These are phyloP conservation scores for Kodamaea nitidulidarum DNA, from an alignment of 805 yeast genomes.

Conservation along the genomic window DNA sequence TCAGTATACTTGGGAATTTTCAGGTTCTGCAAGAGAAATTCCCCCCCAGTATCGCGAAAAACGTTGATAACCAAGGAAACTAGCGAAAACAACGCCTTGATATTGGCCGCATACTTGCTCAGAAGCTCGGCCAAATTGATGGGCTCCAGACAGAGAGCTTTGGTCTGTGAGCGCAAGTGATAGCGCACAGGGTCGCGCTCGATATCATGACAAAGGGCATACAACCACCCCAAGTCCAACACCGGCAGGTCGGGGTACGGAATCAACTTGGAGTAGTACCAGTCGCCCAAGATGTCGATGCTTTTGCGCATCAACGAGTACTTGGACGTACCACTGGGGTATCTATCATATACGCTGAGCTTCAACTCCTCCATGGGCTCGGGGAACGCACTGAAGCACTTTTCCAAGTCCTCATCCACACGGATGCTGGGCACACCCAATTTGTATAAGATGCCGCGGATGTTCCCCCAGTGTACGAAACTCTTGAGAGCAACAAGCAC, in stretches of 20 bases:
- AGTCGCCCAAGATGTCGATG: slow-evolving; percentile 32
- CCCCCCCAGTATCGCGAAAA: slow-evolving; percentile 30
- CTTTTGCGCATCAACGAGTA: slow-evolving; percentile 40
- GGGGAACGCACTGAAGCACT: slow-evolving; percentile 39
- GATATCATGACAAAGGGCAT: slow-evolving; percentile 41
- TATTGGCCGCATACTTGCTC: slow-evolving; percentile 15
- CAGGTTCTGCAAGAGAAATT: slow-evolving; percentile 32
- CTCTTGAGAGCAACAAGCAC: slow-evolving; percentile 47
- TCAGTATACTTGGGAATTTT: slow-evolving; percentile 33
- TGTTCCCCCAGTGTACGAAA: slow-evolving; percentile 54
- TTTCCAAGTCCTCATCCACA: slow-evolving; percentile 25
- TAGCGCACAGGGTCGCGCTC: slow-evolving; percentile 46
- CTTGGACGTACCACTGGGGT: slow-evolving; percentile 53
- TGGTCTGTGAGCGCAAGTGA: slow-evolving; percentile 41
- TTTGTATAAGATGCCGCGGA: slow-evolving; percentile 43
- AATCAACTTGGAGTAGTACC: slow-evolving; percentile 36
- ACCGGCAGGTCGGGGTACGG: slow-evolving; percentile 26
- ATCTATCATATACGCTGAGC: slow-evolving; percentile 39
- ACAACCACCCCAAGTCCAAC: slow-evolving; percentile 31
- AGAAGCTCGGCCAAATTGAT: slow-evolving; percentile 33
- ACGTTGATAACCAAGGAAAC: slow-evolving; percentile 28
- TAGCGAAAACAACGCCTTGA: slow-evolving; percentile 21
- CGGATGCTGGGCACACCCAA: slow-evolving; percentile 37
- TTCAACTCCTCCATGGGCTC: slow-evolving; percentile 38
- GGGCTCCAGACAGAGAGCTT: slow-evolving; percentile 30